Evolutionary conservation across 2,329 filamentous ascomycete genomes (phyloP), one percentile per base, ranked within the genome.

Genomic region (Aspergillus brunneoviolaceus): DNA sequence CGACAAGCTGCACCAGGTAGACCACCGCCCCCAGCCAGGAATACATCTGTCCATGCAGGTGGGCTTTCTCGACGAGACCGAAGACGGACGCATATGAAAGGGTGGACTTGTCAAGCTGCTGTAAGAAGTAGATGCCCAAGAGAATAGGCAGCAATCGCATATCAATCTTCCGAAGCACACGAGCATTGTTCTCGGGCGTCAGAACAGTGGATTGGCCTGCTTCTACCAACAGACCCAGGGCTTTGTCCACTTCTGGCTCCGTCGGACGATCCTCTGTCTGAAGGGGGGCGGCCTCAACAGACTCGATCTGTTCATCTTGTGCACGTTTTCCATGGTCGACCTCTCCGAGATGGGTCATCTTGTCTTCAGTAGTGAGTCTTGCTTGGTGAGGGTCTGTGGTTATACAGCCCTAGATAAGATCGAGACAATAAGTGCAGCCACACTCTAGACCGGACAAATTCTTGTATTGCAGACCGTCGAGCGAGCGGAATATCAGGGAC

Each of bases 1-100:
- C 81, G 2, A 83, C 77, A 29, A 85, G 74, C 67, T 85, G 82
- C 0, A 81, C 82, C 45, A 85, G 74, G 60, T 85, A 85, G 12
- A 85, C 81, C 29, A 84, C 79, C 4, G 79, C 77, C 1, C 80
- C 80, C 0, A 82, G 72, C 82, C 81, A 83, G 35, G 78, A 80
- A 69, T 80, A 84, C 61, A 88, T 79, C 52, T 84, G 77, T 16
- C 84, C 84, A 9, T 81, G 74, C 1, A 89, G 81, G 47, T 81
- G 69, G 0, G 85, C 82, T 68, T 87, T 84, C 55, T 86, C 76
- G 33, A 85, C 81, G 11, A 89, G 77, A 2, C 86, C 86, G 64
- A 88, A 88, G 11, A 88, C 83, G 0, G 85, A 87, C 2, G 84
- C 84, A 66, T 88, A 89, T 2, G 75, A 78, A 2, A 88, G 76